A percentile compares a stretch with the other conserved stretches of the same genome.
phyloP scores from a whole-genome alignment of 2,329 filamentous ascomycete species.

The Spiromastix sp. region DNA sequence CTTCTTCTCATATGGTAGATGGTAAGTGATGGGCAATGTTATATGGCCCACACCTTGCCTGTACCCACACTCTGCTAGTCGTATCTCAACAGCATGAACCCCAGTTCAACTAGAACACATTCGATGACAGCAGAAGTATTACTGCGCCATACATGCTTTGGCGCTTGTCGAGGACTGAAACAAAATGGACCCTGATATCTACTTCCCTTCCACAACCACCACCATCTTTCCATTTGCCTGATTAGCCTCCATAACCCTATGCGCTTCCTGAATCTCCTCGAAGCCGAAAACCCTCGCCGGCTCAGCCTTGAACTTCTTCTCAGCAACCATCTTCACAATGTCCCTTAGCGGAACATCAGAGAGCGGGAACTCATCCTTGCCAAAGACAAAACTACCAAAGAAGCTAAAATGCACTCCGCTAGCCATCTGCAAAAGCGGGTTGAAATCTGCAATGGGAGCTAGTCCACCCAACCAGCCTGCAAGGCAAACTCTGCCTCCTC shows the following conservation, averaged over 20 bases:
- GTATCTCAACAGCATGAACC: no score
- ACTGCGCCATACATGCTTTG: no score
- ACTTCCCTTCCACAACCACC: no score
- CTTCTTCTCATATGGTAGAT: no score
- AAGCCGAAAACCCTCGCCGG: slow-evolving; percentile 25
- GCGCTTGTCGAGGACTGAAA: no score
- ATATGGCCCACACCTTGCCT: no score
- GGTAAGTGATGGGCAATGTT: no score
- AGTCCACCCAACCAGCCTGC: slow-evolving; percentile 34
- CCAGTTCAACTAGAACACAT: no score
- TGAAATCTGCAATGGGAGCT: slow-evolving; percentile 30
- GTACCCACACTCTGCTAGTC: no score
- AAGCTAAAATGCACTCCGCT: slow-evolving; percentile 38
- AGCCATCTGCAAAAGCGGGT: slow-evolving; percentile 36
- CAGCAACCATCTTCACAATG: slow-evolving; percentile 29
- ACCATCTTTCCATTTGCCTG: slow-evolving; percentile 27
- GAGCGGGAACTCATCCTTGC: slow-evolving; percentile 26
- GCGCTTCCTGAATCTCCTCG: slow-evolving; percentile 24
- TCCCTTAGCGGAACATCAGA: slow-evolving; percentile 29
- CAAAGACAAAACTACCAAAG: slow-evolving; percentile 33
- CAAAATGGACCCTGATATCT: no score
- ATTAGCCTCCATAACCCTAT: slow-evolving; percentile 24
- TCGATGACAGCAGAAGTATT: no score
- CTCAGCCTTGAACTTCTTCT: slow-evolving; percentile 23
- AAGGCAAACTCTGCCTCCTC: slow-evolving; percentile 28